Conservation (phyloP, 768 basidiomycete species). For the Suillus fuscotomentosus region DNA sequence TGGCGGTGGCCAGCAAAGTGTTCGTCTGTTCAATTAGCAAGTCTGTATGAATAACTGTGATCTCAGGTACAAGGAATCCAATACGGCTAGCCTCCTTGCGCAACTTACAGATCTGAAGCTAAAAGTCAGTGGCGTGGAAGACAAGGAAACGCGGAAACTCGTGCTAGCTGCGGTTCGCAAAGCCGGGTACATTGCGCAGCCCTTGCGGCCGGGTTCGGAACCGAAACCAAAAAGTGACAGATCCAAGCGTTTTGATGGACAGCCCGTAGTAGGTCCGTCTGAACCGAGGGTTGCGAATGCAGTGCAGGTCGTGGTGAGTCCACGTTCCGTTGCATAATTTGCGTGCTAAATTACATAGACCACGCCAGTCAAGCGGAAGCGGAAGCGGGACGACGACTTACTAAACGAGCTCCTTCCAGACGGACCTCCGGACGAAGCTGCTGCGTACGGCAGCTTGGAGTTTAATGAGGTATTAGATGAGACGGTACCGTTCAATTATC, state of each 20-base stretch:
- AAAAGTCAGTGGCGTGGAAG: slow-evolving; percentile 52
- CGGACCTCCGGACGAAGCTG: slow-evolving; percentile 48
- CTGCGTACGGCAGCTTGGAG: slow-evolving; percentile 53
- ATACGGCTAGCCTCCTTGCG: slow-evolving; percentile 56
- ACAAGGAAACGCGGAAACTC: slow-evolving; percentile 63
- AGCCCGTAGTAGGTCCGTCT: slow-evolving; percentile 10
- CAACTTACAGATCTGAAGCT: slow-evolving; percentile 63
- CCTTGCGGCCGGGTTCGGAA: neutral
- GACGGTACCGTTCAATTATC: slow-evolving; percentile 19
- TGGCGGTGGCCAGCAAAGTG: slow-evolving; percentile 71
- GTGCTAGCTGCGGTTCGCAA: slow-evolving; percentile 60
- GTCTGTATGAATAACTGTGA: slow-evolving; percentile 13
- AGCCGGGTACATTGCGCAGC: slow-evolving; percentile 50
- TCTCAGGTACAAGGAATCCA: slow-evolving; percentile 67
- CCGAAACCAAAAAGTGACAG: slow-evolving; percentile 4
- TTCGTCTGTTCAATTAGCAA: slow-evolving; percentile 28
- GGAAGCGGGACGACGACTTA: slow-evolving; percentile 37
- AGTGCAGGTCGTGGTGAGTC: slow-evolving; percentile 32
- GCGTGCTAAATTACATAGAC: slow-evolving; percentile 28
- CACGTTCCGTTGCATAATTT: neutral
- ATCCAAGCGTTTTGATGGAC: neutral
- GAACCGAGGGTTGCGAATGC: slow-evolving; percentile 15
- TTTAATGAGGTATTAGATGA: slow-evolving; percentile 77
- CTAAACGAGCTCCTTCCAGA: slow-evolving; percentile 59
- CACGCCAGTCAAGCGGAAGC: slow-evolving; percentile 52